A percentile compares a stretch with the other conserved stretches of the same genome.
These are phyloP conservation scores for Sambucus nigra DNA, from an alignment of 129 eudicot species.

Conservation along the genomic window DNA sequence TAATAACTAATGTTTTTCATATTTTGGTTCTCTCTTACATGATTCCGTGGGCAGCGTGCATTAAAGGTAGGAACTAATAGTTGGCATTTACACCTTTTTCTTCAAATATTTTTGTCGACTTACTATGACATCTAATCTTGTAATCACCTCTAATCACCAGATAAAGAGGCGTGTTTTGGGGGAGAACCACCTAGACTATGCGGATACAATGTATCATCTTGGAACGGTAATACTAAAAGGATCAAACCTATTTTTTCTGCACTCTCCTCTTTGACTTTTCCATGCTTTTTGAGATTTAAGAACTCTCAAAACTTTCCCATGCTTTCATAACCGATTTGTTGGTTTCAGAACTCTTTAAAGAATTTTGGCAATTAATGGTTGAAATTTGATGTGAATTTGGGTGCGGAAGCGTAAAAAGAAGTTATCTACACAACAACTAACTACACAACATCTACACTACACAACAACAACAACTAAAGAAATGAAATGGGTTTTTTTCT, in stretches of 20 bases:
- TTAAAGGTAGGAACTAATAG: slow-evolving; percentile 48
- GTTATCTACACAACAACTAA: too few species aligned
- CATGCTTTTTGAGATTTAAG: too few species aligned
- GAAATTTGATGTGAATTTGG: too few species aligned
- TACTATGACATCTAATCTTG: slow-evolving; percentile 3
- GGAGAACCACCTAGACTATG: slow-evolving; percentile 74
- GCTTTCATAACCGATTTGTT: too few species aligned
- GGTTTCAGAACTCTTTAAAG: too few species aligned
- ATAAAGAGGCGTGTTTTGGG: slow-evolving; percentile 90
- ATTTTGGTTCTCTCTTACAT: slow-evolving; percentile 17
- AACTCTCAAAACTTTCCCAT: too few species aligned
- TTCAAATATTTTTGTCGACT: slow-evolving; percentile 5
- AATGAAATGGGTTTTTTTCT: too few species aligned
- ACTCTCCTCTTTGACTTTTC: background rate
- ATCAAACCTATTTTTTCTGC: slow-evolving; percentile 3
- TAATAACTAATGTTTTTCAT: slow-evolving; percentile 18
- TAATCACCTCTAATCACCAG: slow-evolving; percentile 20
- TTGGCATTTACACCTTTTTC: slow-evolving; percentile 5
- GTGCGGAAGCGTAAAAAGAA: too few species aligned
- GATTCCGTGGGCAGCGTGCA: slow-evolving; percentile 52
- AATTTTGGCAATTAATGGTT: too few species aligned
- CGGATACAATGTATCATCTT: slow-evolving; percentile 95
- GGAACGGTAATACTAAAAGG: slow-evolving; percentile 48
- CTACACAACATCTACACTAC: too few species aligned
- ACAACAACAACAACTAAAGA: too few species aligned